Evolutionary conservation across 2,329 filamentous ascomycete species (phyloP), one percentile per base, ranked within the genome.

Genomic region (Ceratocystis cubensis): DNA sequence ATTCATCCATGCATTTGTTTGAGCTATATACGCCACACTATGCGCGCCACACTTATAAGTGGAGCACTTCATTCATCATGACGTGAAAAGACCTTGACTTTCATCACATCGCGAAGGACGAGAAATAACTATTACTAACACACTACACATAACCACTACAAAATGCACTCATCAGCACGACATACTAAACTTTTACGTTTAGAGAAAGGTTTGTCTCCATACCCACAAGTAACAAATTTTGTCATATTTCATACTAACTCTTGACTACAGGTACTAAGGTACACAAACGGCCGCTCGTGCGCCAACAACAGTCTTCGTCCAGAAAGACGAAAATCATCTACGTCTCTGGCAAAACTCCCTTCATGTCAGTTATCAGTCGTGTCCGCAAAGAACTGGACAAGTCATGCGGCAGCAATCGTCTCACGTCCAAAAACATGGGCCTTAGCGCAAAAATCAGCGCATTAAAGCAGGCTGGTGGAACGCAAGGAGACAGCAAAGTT

Each of bases 281-380:
- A 69, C 78, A 78, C 64, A 82, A 81, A 71, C 78, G 80, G 7
- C 79, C 81, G 3, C 73, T 80, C 53, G 72, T 74, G 69, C 73
- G 76, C 69, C 75, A 71, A 5, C 76, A 77, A 65, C 72, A 74
- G 10, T 76, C 78, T n/a, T 72, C 74, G 15, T 77, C 79, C 22
- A 76, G 78, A 61, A 78, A 77, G 63, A 72, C 75, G 6, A 75
- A 74, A 59, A 73, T 82, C 68, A 78, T 91, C 74, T 89, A 90
- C 76, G 78, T 91, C 67, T 84, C 83, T 46, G 75, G 82, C 50
- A 78, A 78, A 46, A 85, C 87, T 0, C 84, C 86, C 5, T 88
- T 89, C 77, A 82, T 89, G 75, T 82, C 86, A 10, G 79, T 83
- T 3, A 80, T 89, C 13, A 84, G 84, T 71, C 85, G 87, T 63